A percentile compares a stretch with the other conserved stretches of the same genome.
Evolutionary conservation across 2,329 filamentous ascomycete genomes (phyloP).

Genomic region (Phyllosticta citrichinensis): DNA sequence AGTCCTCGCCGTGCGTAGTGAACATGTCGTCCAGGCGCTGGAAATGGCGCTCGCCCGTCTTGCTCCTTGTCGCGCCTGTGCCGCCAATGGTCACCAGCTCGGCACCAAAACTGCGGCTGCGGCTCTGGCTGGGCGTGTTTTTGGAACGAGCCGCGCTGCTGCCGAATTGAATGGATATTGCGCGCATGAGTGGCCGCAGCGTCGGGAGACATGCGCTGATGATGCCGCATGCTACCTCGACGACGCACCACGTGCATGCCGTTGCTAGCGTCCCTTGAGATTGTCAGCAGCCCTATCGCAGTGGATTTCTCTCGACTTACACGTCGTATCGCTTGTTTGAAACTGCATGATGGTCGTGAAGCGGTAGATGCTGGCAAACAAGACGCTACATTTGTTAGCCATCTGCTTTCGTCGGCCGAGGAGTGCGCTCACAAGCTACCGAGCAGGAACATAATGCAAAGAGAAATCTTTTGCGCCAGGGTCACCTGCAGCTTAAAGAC

Average conservation of each 20-base stretch:
- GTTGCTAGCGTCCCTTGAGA: conserved; percentile 10
- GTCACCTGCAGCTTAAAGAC: conserved; percentile 38
- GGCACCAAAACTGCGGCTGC: background rate
- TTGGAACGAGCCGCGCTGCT: background rate
- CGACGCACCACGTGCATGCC: conserved; percentile 13
- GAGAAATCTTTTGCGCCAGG: conserved; percentile 32
- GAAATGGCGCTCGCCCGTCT: conserved; percentile 8
- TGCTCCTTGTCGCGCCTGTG: conserved; percentile 1
- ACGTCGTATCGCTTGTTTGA: conserved; percentile 11
- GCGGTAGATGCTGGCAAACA: conserved; percentile 15
- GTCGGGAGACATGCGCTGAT: conserved; percentile 14
- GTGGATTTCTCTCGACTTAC: background rate
- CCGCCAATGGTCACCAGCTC: conserved; percentile 6
- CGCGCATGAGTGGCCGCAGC: conserved; percentile 12
- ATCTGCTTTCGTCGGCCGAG: background rate
- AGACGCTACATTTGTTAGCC: conserved; percentile 12
- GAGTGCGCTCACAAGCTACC: conserved; percentile 31
- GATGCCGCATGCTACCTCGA: conserved; percentile 13
- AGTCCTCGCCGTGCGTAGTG: background rate
- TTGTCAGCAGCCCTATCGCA: background rate
- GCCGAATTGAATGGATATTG: conserved; percentile 12
- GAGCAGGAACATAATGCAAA: conserved; percentile 36
- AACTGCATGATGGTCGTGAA: conserved; percentile 14
- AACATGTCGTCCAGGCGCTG: conserved; percentile 3
- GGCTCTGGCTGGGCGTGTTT: background rate